Percentiles rank a stretch among this genome's conserved stretches.
Evolutionary conservation across 805 yeast genomes (phyloP).

Genomic region (Kuraishia borneana): DNA sequence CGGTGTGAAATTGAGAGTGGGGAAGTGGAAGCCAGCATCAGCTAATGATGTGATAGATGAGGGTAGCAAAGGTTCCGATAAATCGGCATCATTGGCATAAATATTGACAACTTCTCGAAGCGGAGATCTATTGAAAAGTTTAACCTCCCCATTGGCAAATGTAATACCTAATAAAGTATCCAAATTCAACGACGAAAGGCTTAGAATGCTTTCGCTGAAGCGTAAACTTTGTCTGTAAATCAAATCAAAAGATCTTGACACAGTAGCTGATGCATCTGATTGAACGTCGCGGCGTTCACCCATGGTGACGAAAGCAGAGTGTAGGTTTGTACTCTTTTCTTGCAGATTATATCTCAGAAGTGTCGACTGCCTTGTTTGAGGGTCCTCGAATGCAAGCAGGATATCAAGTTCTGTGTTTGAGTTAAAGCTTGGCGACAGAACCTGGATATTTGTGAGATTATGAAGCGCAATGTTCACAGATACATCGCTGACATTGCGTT

Average conservation of each 20-base stretch:
- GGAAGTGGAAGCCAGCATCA: conserved; percentile 46
- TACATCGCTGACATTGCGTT: conserved; percentile 10
- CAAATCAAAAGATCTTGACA: too few relatives aligned
- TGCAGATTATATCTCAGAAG: conserved; percentile 15
- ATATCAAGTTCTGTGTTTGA: conserved; percentile 32
- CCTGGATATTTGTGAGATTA: conserved; percentile 23
- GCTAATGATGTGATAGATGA: conserved; percentile 26
- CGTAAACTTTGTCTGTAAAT: conserved; percentile 6
- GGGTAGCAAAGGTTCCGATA: conserved; percentile 12
- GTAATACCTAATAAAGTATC: conserved; percentile 29
- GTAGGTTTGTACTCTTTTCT: conserved; percentile 3
- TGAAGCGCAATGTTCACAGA: conserved; percentile 17
- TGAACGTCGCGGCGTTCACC: not conserved
- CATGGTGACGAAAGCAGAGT: conserved; percentile 3
- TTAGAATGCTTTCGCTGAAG: conserved; percentile 16
- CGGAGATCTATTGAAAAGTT: conserved; percentile 27
- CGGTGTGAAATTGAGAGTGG: conserved; percentile 21
- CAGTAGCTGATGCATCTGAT: not conserved
- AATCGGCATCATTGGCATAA: not conserved
- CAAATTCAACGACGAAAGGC: conserved; percentile 20
- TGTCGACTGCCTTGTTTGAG: conserved; percentile 10
- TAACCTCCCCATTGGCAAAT: conserved; percentile 32
- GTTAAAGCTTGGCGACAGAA: conserved; percentile 33
- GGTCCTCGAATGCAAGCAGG: conserved; percentile 27
- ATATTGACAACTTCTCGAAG: conserved; percentile 13